Percentiles rank a stretch among this genome's conserved stretches.
phyloP scores from a whole-genome alignment of 2,329 filamentous ascomycete species.

The Allantophomopsis cytisporea region DNA sequence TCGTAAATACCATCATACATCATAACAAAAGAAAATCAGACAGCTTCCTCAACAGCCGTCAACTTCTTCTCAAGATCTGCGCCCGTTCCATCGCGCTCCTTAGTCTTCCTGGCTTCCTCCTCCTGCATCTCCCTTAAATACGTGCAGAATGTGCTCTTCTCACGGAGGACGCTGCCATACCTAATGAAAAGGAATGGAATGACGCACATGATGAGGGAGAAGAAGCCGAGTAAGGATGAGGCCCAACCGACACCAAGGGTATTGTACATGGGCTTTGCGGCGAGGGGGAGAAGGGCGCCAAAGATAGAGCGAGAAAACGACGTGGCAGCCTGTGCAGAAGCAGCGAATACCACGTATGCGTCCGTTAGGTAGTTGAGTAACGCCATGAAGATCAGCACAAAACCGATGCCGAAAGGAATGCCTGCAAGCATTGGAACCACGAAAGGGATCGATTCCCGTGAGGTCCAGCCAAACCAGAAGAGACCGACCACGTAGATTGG shows the following conservation, averaged over 20 bases:
- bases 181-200: constrained; percentile 36
- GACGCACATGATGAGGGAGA: constrained; percentile 30
- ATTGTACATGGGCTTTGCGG: constrained; percentile 29
- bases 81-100: neutral
- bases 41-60: no score
- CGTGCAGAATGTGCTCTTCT: constrained; percentile 32
- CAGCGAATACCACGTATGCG: constrained; percentile 42
- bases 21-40: no score
- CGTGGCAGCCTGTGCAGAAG: constrained; percentile 34
- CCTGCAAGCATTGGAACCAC: constrained; percentile 42
- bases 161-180: constrained; percentile 31
- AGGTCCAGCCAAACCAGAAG: constrained; percentile 46
- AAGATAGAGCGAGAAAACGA: constrained; percentile 22
- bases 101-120: constrained; percentile 12
- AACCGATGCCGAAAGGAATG: constrained; percentile 35
- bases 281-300: constrained; percentile 31
- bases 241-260: constrained; percentile 30
- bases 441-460: constrained; percentile 35
- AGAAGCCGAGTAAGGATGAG: constrained; percentile 32
- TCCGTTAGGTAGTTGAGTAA: constrained; percentile 46
- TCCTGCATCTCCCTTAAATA: constrained; percentile 25
- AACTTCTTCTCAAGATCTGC: no score
- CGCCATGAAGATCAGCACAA: constrained; percentile 43
- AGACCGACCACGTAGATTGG: constrained; percentile 30
- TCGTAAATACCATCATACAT: no score